These are phyloP conservation scores for Gryganskiella cystojenkinii DNA, from an alignment of 192 early-diverging fungal species.

Conservation along the genomic window DNA sequence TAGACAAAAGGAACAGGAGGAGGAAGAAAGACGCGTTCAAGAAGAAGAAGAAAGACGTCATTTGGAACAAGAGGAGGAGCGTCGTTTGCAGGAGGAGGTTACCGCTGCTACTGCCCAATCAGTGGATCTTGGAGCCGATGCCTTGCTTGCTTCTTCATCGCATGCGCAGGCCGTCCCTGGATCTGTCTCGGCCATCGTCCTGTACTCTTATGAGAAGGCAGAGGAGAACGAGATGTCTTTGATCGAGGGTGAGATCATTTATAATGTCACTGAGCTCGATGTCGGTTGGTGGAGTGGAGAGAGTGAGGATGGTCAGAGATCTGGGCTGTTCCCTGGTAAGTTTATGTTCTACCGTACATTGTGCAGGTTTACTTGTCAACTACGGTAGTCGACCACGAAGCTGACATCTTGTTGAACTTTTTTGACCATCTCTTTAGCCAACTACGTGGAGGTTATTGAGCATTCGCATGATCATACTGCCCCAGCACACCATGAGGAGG, in stretches of 20 bases:
- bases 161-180: conserved; percentile 6
- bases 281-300: conserved; percentile 95
- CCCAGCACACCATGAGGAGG: conserved; percentile 8
- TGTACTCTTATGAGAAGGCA: conserved; percentile 81
- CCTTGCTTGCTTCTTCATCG: conserved; percentile 21
- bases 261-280: conserved; percentile 81
- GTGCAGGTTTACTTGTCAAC: background rate
- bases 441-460: conserved; percentile 71
- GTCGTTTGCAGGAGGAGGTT: conserved; percentile 26
- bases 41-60: conserved; percentile 52
- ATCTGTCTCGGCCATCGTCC: conserved; percentile 68
- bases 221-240: conserved; percentile 90
- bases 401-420: background rate
- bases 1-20: conserved; percentile 41
- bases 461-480: conserved; percentile 22
- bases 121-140: conserved; percentile 26
- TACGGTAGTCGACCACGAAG: no score
- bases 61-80: conserved; percentile 25
- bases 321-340: conserved; percentile 85
- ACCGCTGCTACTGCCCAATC: conserved; percentile 13
- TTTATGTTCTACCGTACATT: background rate
- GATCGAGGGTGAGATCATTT: conserved; percentile 84
- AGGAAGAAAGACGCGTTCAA: conserved; percentile 30
- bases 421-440: conserved; percentile 51
- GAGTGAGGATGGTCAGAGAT: conserved; percentile 75